Evolutionary conservation across 2,329 filamentous ascomycete genomes (phyloP).

Genomic region (Venturia aucupariae): DNA sequence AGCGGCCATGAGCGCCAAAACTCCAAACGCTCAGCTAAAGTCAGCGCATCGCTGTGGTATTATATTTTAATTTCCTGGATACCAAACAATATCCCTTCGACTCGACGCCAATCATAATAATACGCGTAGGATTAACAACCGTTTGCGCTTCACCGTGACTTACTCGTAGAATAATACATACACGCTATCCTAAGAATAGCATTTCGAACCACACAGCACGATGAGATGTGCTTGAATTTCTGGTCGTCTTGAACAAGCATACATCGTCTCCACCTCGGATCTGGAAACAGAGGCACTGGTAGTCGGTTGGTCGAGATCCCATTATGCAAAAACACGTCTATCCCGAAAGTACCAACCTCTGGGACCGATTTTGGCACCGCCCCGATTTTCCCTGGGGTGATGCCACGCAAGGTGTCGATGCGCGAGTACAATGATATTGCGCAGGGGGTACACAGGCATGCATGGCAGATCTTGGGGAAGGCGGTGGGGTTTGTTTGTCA

Average conservation of each 20-base stretch:
- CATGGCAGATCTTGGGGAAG: neutral
- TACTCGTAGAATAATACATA: too few relatives aligned
- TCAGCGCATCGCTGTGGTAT: neutral
- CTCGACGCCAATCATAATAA: neutral
- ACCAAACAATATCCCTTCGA: neutral
- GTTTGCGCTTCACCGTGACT: neutral
- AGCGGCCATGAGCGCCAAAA: neutral
- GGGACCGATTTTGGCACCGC: neutral
- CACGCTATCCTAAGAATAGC: neutral
- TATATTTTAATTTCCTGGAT: neutral
- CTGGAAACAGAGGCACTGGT: neutral
- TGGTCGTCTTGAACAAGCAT: neutral
- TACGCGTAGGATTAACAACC: neutral
- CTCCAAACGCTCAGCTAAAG: conserved; percentile 1
- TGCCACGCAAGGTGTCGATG: neutral
- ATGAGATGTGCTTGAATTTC: neutral
- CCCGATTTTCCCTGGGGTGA: neutral
- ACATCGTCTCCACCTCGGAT: neutral
- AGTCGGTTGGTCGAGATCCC: neutral
- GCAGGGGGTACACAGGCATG: neutral
- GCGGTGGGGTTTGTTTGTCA: neutral
- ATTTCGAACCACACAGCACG: neutral
- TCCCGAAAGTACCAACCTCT: too few relatives aligned
- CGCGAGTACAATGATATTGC: too few relatives aligned
- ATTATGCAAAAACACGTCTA: neutral